Base-by-base conservation (phyloP, 176 grass and related monocot genomes). In the Musa beccarii region DNA sequence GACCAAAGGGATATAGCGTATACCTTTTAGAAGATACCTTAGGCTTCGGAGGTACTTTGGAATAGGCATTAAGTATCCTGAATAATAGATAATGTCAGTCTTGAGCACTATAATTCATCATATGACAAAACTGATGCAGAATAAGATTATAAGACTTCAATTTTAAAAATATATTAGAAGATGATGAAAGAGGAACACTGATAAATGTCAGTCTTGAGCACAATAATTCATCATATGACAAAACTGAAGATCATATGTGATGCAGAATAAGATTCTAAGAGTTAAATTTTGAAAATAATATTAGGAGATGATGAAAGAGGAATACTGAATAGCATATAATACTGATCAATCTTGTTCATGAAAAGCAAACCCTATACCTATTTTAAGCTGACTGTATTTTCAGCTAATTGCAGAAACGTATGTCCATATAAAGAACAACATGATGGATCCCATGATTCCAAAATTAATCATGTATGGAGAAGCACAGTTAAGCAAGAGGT, bases 1-100 rank as follows among this genome's bases (percentile, higher is more conserved):
- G 4, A n/a, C 57, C 15, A 20, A 8, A 61, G 57, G 57, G 15
- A 61, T 61, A 19, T n/a, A 61, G 19, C 0, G 10, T 61, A 55
- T 73, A 73, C 71, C 71, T 73, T 54, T 73, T 73, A 51, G 71
- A 55, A 55, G 71, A 25, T 26, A 73, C 22, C 52, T 73, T 73
- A 24, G 71, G 51, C 20, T 73, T 73, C 2, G n/a, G 51, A 24
- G 71, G 71, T 23, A 73, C 71, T 26, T 73, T 73, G 22, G 71
- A 73, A 25, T 55, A 73, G 12, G 71, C 71, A 73, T 55, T 73
- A 25, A 73, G 52, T 24, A 73, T 73, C 71, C 71, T 73, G 71
- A 26, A 61, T 8, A 9, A 26, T 55, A 73, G 3, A 73, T 10
- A 73, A 25, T 25, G 13, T 54, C 13, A 69, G 15, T 17, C 8